Percentiles rank a stretch among this genome's conserved stretches.
phyloP scores from a whole-genome alignment of 176 grass and related monocot genomes.

The Oryza meridionalis region DNA sequence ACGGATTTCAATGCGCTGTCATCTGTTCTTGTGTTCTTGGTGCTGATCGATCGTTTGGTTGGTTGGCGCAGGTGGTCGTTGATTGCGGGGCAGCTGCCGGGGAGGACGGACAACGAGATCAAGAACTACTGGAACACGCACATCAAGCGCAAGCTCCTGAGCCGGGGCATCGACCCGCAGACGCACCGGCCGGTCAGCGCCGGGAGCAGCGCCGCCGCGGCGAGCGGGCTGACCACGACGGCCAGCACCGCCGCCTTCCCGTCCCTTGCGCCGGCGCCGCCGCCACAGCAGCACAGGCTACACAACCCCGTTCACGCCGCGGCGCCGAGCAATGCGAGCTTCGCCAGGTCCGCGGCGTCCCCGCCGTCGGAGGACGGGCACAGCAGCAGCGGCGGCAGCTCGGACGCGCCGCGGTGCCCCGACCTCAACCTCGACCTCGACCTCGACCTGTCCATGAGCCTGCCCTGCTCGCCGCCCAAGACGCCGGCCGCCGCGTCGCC shows the following conservation, averaged over 20 bases:
- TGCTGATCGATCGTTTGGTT: not conserved
- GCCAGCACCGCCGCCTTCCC: slow-evolving; percentile 26
- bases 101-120: slow-evolving; percentile 92
- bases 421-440: slow-evolving; percentile 86
- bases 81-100: slow-evolving; percentile 78
- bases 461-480: slow-evolving; percentile 59
- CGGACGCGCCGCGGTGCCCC: slow-evolving; percentile 69
- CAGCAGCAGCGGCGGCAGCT: slow-evolving; percentile 68
- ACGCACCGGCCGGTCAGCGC: slow-evolving; percentile 65
- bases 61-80: slow-evolving; percentile 70
- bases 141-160: slow-evolving; percentile 86
- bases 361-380: slow-evolving; percentile 39
- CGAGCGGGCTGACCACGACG: slow-evolving; percentile 38
- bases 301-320: not conserved
- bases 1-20: slow-evolving; percentile 5
- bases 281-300: slow-evolving; percentile 19
- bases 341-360: not conserved
- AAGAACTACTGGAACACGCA: slow-evolving; percentile 99
- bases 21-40: not conserved
- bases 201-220: not conserved
- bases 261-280: not conserved
- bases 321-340: slow-evolving; percentile 30
- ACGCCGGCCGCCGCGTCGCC: slow-evolving; percentile 34
- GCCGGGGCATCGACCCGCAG: slow-evolving; percentile 82
- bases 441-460: slow-evolving; percentile 75